Conservation (phyloP, 805 yeast species). For the Starmerella sp. region DNA sequence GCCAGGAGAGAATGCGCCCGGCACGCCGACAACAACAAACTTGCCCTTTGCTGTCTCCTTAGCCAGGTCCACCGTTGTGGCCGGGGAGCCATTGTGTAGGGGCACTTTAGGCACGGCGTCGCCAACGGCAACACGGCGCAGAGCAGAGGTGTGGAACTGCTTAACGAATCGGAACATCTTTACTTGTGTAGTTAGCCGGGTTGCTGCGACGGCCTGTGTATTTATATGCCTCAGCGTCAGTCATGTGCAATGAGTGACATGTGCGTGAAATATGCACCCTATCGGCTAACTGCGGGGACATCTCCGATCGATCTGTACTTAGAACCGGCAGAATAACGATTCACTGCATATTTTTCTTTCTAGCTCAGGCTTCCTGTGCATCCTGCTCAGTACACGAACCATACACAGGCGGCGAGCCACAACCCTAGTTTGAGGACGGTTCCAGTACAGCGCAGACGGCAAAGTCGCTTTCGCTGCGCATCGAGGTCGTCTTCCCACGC, state of each 20-base stretch:
- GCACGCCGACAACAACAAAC: slow-evolving; percentile 48
- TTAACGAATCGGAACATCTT: slow-evolving; percentile 5
- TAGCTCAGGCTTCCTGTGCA: too few relatives aligned
- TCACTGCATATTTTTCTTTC: too few relatives aligned
- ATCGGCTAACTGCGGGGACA: too few relatives aligned
- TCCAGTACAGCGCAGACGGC: too few relatives aligned
- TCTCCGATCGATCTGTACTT: too few relatives aligned
- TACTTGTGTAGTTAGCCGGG: neutral
- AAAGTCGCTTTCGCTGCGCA: neutral
- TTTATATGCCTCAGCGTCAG: neutral
- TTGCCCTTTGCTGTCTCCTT: slow-evolving; percentile 38
- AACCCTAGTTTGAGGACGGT: too few relatives aligned
- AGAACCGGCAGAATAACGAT: too few relatives aligned
- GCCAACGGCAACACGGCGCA: slow-evolving; percentile 41
- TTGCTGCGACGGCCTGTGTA: neutral
- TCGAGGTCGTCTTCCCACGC: neutral
- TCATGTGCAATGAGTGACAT: neutral
- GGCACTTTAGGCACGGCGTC: slow-evolving; percentile 47
- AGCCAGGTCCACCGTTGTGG: slow-evolving; percentile 47
- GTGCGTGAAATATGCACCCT: too few relatives aligned
- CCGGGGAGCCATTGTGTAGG: slow-evolving; percentile 53
- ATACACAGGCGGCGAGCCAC: too few relatives aligned
- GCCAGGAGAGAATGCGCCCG: slow-evolving; percentile 74
- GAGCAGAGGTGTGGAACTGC: slow-evolving; percentile 21
- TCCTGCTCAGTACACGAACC: too few relatives aligned